Evolutionary conservation across 139 green algal genomes (phyloP), one percentile per base, ranked within the genome.

Genomic region (Marvania coccoides): DNA sequence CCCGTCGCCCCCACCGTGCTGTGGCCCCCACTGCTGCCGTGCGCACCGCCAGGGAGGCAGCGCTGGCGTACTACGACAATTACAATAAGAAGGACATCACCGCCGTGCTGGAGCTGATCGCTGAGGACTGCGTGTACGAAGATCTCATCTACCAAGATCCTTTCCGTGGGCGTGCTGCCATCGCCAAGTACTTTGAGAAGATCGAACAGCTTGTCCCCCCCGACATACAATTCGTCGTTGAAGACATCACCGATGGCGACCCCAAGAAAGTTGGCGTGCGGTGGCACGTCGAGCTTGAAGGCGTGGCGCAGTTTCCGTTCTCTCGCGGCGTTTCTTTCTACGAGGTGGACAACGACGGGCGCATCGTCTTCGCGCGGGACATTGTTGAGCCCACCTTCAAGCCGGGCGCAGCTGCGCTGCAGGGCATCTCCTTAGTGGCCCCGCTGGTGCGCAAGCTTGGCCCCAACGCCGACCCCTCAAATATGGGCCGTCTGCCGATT

Each of bases 241-340:
- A 95, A 24, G 85, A 87, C 70, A 85, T 91, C 58, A 85, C 84
- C 0, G 60, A 70, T 0, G 79, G 71, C 0, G 84, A 89, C 42
- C 14, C 54, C 5, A 35, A 34, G 1, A 73, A 68, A 10, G 81
- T 83, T 10, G 86, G 87, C 8, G 76, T 92, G 58, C 70, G 67
- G 6, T 95, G 88, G 88, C 88, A 95, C 57, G 77, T 88, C 6
- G 85, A 95, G 66, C 65, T 86, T 31, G 67, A 81, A 8, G 73
- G 81, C 2, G 71, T 79, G 23, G 59, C 75, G 10, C 28, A 83
- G 38, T 87, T 96, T 58, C 89, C 89, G 26, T 95, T 94, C 71
- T 88, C 77, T 1, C 71, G 88, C 0, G 89, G 89, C 8, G 78
- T 69, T 60, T 82, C 59, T 36, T 94, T 93, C 74, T 90, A 90